Evolutionary conservation across 306 rosid genomes (phyloP).

Genomic region (Quercus ilex): DNA sequence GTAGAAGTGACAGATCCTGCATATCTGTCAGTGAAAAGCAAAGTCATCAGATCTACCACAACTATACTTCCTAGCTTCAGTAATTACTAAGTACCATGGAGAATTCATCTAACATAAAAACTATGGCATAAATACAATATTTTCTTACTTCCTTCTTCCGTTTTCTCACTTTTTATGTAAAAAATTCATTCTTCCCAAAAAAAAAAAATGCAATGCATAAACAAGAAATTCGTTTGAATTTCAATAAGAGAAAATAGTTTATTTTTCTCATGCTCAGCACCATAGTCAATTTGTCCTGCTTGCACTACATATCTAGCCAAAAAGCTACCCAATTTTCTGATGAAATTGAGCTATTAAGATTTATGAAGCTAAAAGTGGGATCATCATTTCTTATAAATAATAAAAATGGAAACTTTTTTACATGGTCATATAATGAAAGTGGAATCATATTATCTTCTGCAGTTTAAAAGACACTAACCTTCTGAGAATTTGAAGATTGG

Average conservation of each 20-base stretch:
- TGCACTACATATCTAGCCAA: neutral
- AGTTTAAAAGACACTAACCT: neutral
- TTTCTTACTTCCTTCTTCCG: neutral
- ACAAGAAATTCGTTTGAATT: neutral
- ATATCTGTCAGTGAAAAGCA: slow-evolving; percentile 44
- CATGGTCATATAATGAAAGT: neutral
- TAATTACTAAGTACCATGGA: neutral
- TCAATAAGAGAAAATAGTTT: neutral
- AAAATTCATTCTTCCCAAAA: neutral
- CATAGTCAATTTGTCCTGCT: neutral
- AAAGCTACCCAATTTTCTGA: neutral
- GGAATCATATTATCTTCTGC: neutral
- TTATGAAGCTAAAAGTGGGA: neutral
- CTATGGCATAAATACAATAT: neutral
- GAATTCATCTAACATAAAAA: neutral
- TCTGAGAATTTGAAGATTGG: slow-evolving; percentile 64
- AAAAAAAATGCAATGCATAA: neutral
- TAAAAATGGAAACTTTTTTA: neutral
- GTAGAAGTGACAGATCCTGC: slow-evolving; percentile 56
- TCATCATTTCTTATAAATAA: neutral
- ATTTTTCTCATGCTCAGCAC: neutral
- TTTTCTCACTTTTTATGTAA: neutral
- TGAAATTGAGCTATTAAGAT: neutral
- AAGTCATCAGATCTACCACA: slow-evolving; percentile 13
- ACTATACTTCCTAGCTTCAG: neutral